Evolutionary conservation across 768 basidiomycete species (phyloP), one percentile per base, ranked within the genome.

Genomic region (Calocybe gangraenosa): DNA sequence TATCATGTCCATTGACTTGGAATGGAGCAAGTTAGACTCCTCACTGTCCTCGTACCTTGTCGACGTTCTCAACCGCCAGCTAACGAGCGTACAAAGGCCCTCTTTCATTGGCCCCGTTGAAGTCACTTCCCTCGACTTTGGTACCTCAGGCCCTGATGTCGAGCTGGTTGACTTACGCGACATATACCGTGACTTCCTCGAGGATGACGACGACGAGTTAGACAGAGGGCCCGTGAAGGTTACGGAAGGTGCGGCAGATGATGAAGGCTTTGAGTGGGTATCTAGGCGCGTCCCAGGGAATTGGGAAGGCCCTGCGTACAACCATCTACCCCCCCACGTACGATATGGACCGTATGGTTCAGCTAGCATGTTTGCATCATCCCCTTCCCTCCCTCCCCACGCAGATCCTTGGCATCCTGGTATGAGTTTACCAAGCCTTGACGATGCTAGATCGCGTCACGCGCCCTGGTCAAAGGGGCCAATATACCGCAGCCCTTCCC

Each of bases 51-150:
- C 70, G 14, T 74, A 74, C 22, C 74, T 94, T 47, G 76, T 93
- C 46, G 73, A 79, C 31, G 58, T 84, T 37, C 82, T 99, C 57
- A 93, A 96, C 68, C 69, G 70, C 47, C 87, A 91, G 46, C 84
- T 99, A 18, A 59, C 75, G 5, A 75, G 66, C 39, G 79, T 84
- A 2, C 65, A 79, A 23, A 69, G 90, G n/a, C 96, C 95, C 0
- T 92, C 92, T 8, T 98, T 94, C 64, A 88, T 99, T 30, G 96
- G 96, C 2, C 92, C 94, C 11, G 81, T 98, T 47, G 78, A 84
- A 48, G 82, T 98, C 44, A 84, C 82, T 1, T 82, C 84, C 3
- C 76, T 98, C 44, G 88, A 92, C 47, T 94, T 99, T 65, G 96
- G 96, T 23, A n/a, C n/a, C 25, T 79, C 84, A 0, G 69, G 71